A percentile compares a stretch with the other conserved stretches of the same genome.
Conservation (phyloP, 2,329 filamentous ascomycete species). For the Phialophora tarda region DNA sequence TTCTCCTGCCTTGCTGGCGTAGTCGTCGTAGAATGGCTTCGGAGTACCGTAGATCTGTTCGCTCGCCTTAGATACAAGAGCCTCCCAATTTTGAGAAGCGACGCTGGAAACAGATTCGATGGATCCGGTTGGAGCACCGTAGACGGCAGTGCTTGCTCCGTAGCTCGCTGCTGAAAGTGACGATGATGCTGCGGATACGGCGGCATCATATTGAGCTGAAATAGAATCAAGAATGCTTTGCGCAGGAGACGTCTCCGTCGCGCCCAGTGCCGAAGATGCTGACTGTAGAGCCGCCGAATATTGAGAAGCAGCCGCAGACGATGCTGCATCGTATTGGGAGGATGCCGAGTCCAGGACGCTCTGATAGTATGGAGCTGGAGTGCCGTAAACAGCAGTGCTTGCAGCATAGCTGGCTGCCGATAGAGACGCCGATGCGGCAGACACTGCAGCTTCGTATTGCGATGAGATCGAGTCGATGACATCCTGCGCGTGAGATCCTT, state of each 20-base stretch:
- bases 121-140: conserved; percentile 52
- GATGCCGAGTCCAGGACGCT: conserved; percentile 46
- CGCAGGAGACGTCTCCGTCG: conserved; percentile 46
- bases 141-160: conserved; percentile 51
- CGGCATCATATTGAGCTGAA: conserved; percentile 53
- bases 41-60: conserved; percentile 72
- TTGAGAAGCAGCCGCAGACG: conserved; percentile 49
- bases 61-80: conserved; percentile 68
- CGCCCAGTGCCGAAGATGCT: conserved; percentile 48
- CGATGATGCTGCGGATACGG: conserved; percentile 53
- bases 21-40: conserved; percentile 48
- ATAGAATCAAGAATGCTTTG: conserved; percentile 52
- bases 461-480: conserved; percentile 54
- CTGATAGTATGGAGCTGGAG: conserved; percentile 45
- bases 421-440: conserved; percentile 52
- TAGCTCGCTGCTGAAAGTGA: conserved; percentile 48
- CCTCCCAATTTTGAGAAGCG: conserved; percentile 68
- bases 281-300: conserved; percentile 49
- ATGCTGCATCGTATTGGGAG: conserved; percentile 46
- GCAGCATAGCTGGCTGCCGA: conserved; percentile 48
- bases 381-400: conserved; percentile 45
- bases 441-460: conserved; percentile 52
- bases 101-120: conserved; percentile 58
- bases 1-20: conserved; percentile 31
- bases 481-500: conserved; percentile 47